Percentiles rank a stretch among this genome's conserved stretches.
Conservation (phyloP, 202 grass and related monocot species). For the Elaeis oleifera region DNA sequence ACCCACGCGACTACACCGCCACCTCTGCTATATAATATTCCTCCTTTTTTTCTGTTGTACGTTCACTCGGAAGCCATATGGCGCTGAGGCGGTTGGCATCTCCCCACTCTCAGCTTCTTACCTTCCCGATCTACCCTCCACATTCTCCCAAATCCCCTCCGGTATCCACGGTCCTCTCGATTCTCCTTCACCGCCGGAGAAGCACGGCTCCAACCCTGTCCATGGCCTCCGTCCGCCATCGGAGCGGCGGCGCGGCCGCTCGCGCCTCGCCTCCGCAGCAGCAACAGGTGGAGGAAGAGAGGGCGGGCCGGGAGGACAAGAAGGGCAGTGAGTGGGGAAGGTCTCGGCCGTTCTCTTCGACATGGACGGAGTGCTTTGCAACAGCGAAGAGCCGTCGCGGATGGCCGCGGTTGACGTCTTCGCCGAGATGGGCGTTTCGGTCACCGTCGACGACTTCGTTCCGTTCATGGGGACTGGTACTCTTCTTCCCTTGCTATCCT, state of each 20-base stretch:
- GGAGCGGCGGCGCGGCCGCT: conserved; percentile 16
- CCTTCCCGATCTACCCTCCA: too few species aligned
- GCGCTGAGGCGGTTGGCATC: too few species aligned
- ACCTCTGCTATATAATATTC: too few species aligned
- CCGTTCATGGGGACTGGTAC: conserved; percentile 91
- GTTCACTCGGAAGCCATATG: too few species aligned
- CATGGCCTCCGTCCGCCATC: conserved; percentile 7
- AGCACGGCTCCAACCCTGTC: background rate
- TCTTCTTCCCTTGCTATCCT: background rate
- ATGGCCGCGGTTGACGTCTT: conserved; percentile 75
- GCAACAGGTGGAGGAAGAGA: conserved; percentile 31
- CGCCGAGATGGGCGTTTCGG: conserved; percentile 80
- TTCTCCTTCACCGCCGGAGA: too few species aligned
- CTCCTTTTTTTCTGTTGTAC: too few species aligned
- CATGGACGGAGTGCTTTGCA: conserved; percentile 94
- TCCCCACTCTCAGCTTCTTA: too few species aligned
- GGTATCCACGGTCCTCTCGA: too few species aligned
- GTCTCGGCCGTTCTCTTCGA: conserved; percentile 94
- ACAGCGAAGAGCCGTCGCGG: conserved; percentile 85
- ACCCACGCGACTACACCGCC: too few species aligned
- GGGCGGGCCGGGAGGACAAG: conserved; percentile 15
- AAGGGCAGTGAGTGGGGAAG: conserved; percentile 40
- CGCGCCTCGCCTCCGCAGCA: conserved; percentile 25
- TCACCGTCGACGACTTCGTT: conserved; percentile 79
- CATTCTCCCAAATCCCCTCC: too few species aligned